Percentiles rank a stretch among this genome's conserved stretches.
These are phyloP conservation scores for Tephrocybe rancida DNA, from an alignment of 768 basidiomycete species.

Conservation along the genomic window DNA sequence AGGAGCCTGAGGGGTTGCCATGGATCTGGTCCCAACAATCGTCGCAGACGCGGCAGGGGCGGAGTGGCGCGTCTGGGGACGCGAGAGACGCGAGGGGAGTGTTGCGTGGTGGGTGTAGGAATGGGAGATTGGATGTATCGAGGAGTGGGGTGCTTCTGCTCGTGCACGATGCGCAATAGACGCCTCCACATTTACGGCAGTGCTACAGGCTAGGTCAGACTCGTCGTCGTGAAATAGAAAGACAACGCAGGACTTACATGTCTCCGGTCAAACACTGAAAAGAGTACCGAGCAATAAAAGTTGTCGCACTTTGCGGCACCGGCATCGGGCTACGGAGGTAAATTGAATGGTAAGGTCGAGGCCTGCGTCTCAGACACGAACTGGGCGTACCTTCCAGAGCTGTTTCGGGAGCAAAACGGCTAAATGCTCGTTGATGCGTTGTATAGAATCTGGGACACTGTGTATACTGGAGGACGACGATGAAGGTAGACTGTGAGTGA, in stretches of 20 bases:
- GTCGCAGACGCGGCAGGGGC: constrained; percentile 68
- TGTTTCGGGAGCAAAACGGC: constrained; percentile 70
- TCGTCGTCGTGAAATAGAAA: constrained; percentile 12
- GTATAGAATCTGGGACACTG: constrained; percentile 17
- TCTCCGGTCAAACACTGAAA: constrained; percentile 72
- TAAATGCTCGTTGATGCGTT: constrained; percentile 68
- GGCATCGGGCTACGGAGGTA: constrained; percentile 53
- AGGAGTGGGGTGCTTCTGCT: constrained; percentile 62
- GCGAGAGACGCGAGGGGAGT: constrained; percentile 60
- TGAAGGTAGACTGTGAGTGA: constrained; percentile 33
- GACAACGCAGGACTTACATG: constrained; percentile 65
- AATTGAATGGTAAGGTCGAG: constrained; percentile 17
- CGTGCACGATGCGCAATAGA: constrained; percentile 71
- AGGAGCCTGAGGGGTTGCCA: constrained; percentile 49
- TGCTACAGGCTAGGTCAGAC: constrained; percentile 47
- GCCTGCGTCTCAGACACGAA: constrained; percentile 1
- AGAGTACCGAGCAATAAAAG: constrained; percentile 65
- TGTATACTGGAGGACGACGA: constrained; percentile 33
- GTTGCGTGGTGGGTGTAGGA: constrained; percentile 72
- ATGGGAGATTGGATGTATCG: constrained; percentile 70
- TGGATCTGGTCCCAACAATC: constrained; percentile 79
- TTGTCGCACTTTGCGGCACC: constrained; percentile 69
- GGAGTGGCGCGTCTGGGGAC: constrained; percentile 61
- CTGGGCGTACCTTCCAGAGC: constrained; percentile 69
- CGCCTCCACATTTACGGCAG: constrained; percentile 83